phyloP scores from a whole-genome alignment of 805 yeast species.

The Candida khao-thaluensis region DNA sequence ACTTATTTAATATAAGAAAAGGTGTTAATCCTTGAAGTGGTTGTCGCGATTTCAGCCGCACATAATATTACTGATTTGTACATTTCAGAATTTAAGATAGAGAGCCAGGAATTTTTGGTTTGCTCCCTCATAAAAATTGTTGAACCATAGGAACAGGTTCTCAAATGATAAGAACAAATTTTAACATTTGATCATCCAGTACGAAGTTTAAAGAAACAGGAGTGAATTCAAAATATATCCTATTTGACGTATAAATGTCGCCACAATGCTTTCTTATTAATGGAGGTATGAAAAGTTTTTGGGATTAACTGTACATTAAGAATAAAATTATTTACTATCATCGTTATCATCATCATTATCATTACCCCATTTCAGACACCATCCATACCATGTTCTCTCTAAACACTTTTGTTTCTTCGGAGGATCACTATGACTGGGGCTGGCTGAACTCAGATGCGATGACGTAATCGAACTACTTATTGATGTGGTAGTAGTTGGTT shows the following conservation, averaged over 20 bases:
- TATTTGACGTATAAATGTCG: not conserved
- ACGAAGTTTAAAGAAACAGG: not conserved
- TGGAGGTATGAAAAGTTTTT: not conserved
- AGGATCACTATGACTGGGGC: slow-evolving; percentile 8
- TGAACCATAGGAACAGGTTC: too few species aligned
- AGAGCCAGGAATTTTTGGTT: not conserved
- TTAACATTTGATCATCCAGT: slow-evolving; percentile 1
- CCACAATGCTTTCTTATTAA: not conserved
- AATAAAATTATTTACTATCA: not conserved
- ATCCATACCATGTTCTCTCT: slow-evolving; percentile 67
- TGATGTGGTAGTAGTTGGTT: slow-evolving; percentile 7
- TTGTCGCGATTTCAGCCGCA: not conserved
- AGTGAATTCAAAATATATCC: not conserved
- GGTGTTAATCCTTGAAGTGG: slow-evolving; percentile 1
- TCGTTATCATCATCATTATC: slow-evolving; percentile 22
- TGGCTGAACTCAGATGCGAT: slow-evolving; percentile 5
- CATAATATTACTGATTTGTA: not conserved
- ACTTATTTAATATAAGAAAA: not conserved
- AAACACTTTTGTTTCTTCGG: slow-evolving; percentile 44
- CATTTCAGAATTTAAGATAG: too few species aligned
- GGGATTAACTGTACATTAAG: not conserved
- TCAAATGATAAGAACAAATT: not conserved
- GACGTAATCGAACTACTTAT: slow-evolving; percentile 18
- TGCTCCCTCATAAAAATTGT: too few species aligned
- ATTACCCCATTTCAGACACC: slow-evolving; percentile 50